Percentiles rank a stretch among this genome's conserved stretches.
Conservation (phyloP, 2,329 filamentous ascomycete species). For the Penicillium verrucosum region DNA sequence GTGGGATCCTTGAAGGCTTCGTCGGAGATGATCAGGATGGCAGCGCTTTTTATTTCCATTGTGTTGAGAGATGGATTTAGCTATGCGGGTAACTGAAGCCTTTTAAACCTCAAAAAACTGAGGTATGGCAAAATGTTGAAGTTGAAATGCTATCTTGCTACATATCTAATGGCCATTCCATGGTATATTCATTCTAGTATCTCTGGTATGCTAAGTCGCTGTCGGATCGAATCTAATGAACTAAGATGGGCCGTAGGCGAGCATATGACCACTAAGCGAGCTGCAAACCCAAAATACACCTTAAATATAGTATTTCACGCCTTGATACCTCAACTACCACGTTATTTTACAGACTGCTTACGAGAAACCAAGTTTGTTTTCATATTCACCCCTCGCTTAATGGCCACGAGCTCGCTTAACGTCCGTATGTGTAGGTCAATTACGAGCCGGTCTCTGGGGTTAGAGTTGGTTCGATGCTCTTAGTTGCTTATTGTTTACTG, state of each 20-base stretch:
- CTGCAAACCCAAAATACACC: not conserved
- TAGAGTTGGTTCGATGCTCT: not conserved
- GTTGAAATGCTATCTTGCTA: not conserved
- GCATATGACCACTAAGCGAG: not conserved
- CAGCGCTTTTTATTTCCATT: not conserved
- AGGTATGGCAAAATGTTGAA: not conserved
- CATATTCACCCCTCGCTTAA: not conserved
- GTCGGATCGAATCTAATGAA: not conserved
- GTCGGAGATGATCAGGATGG: not conserved
- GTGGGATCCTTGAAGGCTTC: not conserved
- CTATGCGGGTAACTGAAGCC: not conserved
- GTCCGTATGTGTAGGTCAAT: not conserved
- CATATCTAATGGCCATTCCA: not conserved
- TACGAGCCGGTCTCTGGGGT: not conserved
- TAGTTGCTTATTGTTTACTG: not conserved
- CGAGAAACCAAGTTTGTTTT: not conserved
- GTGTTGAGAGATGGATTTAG: not conserved
- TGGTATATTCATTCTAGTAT: not conserved
- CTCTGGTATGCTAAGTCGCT: not conserved
- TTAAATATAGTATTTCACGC: not conserved
- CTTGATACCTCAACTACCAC: not conserved
- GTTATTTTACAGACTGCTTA: not conserved
- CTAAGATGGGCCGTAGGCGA: not conserved
- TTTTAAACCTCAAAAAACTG: not conserved
- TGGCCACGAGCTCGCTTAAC: not conserved